Evolutionary conservation across 371 early-diverging fungal genomes (phyloP).

Genomic region (Apophysomyces sp.): DNA sequence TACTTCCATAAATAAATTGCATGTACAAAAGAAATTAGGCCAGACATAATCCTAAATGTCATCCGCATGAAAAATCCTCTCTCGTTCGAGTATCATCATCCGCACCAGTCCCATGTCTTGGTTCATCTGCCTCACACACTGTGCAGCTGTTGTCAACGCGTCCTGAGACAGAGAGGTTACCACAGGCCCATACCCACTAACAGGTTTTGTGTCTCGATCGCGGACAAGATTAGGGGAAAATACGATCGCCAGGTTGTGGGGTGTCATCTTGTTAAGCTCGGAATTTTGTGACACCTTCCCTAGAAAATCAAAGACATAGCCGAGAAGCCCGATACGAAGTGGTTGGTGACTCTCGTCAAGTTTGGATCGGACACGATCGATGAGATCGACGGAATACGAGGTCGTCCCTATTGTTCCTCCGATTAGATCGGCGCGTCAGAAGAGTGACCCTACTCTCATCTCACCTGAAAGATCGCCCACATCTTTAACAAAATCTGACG

Average conservation of each 20-base stretch:
- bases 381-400: conserved; percentile 14
- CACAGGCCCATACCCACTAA: conserved; percentile 34
- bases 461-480: conserved; percentile 40
- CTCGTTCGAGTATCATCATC: conserved; percentile 8
- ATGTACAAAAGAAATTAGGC: background rate
- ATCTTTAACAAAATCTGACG: conserved; percentile 33
- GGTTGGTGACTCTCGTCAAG: conserved; percentile 20
- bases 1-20: background rate
- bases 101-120: conserved; percentile 14
- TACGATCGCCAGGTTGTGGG: conserved; percentile 83
- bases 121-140: conserved; percentile 17
- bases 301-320: conserved; percentile 66
- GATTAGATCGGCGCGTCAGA: background rate
- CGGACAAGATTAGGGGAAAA: conserved; percentile 85
- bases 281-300: conserved; percentile 56
- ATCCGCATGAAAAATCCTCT: background rate
- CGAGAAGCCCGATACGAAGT: conserved; percentile 44
- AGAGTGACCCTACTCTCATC: background rate
- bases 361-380: conserved; percentile 16
- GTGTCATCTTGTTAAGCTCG: conserved; percentile 75
- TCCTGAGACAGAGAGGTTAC: conserved; percentile 21
- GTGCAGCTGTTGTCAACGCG: conserved; percentile 18
- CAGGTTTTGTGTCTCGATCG: conserved; percentile 34
- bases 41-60: background rate
- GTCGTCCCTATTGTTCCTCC: background rate